Percentiles rank a stretch among this genome's conserved stretches.
phyloP scores from a whole-genome alignment of 768 basidiomycete genomes.

The Tulasnella sp. region DNA sequence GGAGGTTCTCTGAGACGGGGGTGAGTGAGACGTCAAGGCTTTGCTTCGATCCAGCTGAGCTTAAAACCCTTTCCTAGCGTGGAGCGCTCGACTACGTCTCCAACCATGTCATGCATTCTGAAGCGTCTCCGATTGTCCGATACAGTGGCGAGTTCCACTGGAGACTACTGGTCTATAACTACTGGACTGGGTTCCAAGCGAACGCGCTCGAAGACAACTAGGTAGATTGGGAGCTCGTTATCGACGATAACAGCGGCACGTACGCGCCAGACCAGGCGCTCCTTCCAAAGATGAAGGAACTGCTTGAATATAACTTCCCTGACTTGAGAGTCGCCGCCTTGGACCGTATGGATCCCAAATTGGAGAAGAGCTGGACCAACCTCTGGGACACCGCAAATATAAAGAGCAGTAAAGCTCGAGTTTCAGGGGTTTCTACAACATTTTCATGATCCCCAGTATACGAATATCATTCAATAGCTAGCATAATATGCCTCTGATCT shows the following conservation, averaged over 20 bases:
- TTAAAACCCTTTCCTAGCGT: neutral
- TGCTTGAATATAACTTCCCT: constrained; percentile 68
- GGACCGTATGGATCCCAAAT: constrained; percentile 37
- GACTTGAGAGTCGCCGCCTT: constrained; percentile 48
- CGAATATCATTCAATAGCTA: no score
- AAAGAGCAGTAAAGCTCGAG: no score
- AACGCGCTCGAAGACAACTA: constrained; percentile 19
- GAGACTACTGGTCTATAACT: constrained; percentile 5
- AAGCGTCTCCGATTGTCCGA: constrained; percentile 54
- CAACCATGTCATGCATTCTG: constrained; percentile 77
- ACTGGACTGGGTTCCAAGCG: constrained; percentile 2
- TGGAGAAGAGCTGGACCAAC: neutral
- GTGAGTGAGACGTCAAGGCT: neutral
- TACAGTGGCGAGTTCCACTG: constrained; percentile 70
- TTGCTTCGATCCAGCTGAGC: no score
- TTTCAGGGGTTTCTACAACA: no score
- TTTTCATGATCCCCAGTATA: no score
- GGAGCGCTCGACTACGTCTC: constrained; percentile 31
- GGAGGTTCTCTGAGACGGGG: constrained; percentile 17
- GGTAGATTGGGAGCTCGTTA: constrained; percentile 68
- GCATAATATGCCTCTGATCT: no score
- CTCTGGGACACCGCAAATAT: neutral
- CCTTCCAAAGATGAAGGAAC: constrained; percentile 47
- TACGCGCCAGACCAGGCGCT: constrained; percentile 62
- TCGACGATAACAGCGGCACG: constrained; percentile 68